Conservation (phyloP, 148 eudicot genomes). For the Vaccinium corymbosum region DNA sequence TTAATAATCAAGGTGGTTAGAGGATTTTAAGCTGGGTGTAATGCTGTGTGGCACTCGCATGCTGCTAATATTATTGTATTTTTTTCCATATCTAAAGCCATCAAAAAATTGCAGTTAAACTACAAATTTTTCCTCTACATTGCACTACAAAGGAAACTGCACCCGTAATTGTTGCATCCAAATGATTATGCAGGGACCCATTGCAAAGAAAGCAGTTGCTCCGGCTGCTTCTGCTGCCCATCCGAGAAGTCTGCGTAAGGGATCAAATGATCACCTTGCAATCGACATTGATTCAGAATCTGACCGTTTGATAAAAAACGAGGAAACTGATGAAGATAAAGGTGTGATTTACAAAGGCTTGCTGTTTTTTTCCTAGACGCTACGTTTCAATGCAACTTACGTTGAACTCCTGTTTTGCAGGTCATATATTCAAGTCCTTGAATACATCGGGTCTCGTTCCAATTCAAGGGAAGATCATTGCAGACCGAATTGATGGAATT, state of each 20-base stretch:
- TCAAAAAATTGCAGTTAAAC: not conserved
- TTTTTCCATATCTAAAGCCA: not conserved
- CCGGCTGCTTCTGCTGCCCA: conserved; percentile 71
- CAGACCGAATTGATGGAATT: conserved; percentile 85
- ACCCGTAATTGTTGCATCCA: conserved; percentile 2
- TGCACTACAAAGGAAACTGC: not conserved
- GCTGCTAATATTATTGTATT: not conserved
- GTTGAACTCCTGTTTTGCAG: conserved; percentile 41
- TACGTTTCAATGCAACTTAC: conserved; percentile 13
- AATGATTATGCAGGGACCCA: conserved; percentile 51
- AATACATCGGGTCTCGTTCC: conserved; percentile 89
- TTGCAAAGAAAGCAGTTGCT: conserved; percentile 55
- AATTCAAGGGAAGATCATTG: conserved; percentile 74
- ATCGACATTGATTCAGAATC: conserved; percentile 80
- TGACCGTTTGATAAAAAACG: conserved; percentile 55
- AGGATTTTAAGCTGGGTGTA: not conserved
- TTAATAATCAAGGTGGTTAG: not conserved
- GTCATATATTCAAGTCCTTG: conserved; percentile 84
- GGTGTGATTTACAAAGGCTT: conserved; percentile 39
- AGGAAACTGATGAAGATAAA: conserved; percentile 73
- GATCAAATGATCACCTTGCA: conserved; percentile 82
- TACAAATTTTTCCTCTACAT: not conserved
- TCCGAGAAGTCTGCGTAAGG: conserved; percentile 69
- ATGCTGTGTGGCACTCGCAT: not conserved
- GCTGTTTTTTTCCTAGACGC: not conserved